phyloP scores from a whole-genome alignment of 2,329 filamentous ascomycete species.

The Ascochyta clinopodiicola region DNA sequence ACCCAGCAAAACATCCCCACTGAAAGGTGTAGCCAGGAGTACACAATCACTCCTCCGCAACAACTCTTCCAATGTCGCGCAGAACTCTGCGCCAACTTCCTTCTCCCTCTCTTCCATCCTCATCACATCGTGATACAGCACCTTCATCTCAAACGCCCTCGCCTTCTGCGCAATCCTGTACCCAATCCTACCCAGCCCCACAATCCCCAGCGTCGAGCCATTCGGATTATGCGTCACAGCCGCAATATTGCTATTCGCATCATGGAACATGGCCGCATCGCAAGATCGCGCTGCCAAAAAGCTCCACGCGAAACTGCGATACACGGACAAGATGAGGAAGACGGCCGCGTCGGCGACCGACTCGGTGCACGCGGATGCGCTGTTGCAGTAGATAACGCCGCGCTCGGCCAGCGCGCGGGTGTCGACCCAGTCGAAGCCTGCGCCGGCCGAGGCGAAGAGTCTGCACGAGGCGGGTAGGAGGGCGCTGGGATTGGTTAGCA shows the following conservation, averaged over 20 bases:
- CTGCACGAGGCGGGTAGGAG: slow-evolving; percentile 59
- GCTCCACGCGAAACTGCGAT: slow-evolving; percentile 72
- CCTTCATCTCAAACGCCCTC: slow-evolving; percentile 69
- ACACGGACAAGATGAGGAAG: slow-evolving; percentile 71
- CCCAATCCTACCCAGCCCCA: slow-evolving; percentile 69
- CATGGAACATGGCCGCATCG: slow-evolving; percentile 56
- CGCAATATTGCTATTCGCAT: slow-evolving; percentile 67
- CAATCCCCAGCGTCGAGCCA: slow-evolving; percentile 66
- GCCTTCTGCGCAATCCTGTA: slow-evolving; percentile 64
- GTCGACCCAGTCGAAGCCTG: slow-evolving; percentile 70
- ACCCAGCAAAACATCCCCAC: slow-evolving; percentile 58
- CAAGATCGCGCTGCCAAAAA: slow-evolving; percentile 61
- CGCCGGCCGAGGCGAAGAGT: slow-evolving; percentile 66
- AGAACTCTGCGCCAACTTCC: slow-evolving; percentile 61
- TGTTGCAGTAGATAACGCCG: slow-evolving; percentile 76
- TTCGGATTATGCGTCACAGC: slow-evolving; percentile 69
- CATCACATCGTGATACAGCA: slow-evolving; percentile 68
- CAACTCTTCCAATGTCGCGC: slow-evolving; percentile 60
- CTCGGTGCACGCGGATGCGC: slow-evolving; percentile 72
- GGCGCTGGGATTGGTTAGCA: slow-evolving; percentile 15
- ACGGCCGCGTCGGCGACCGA: slow-evolving; percentile 75
- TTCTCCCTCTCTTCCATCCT: slow-evolving; percentile 57
- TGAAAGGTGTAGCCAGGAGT: slow-evolving; percentile 67
- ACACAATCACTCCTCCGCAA: slow-evolving; percentile 64
- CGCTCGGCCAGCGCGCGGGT: slow-evolving; percentile 65